phyloP scores from a whole-genome alignment of 257 asterid species.

The Ilex aquifolium region DNA sequence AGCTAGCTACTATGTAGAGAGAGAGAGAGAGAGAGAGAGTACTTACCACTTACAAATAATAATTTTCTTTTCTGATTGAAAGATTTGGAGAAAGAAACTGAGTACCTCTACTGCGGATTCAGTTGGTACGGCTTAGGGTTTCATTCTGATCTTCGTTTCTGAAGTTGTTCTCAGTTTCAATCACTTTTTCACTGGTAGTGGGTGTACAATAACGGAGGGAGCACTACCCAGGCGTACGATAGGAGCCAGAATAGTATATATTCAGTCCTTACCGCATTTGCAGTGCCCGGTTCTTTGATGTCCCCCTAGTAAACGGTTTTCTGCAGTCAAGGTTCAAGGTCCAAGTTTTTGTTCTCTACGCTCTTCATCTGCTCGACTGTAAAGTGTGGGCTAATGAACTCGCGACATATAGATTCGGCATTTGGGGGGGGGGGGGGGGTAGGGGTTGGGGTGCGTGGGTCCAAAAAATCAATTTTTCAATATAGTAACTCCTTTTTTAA shows the following conservation, averaged over 20 bases:
- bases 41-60: too few relatives aligned
- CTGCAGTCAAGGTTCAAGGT: constrained; percentile 6
- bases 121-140: constrained; percentile 27
- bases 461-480: too few relatives aligned
- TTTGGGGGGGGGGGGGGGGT: too few relatives aligned
- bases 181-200: neutral
- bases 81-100: constrained; percentile 1
- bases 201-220: constrained; percentile 3
- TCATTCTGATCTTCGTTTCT: constrained; percentile 8
- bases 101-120: constrained; percentile 15
- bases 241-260: neutral
- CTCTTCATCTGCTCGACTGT: too few relatives aligned
- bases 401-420: too few relatives aligned
- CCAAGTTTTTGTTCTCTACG: too few relatives aligned
- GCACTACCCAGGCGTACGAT: constrained; percentile 7
- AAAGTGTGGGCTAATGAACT: too few relatives aligned
- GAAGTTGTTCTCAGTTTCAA: constrained; percentile 5
- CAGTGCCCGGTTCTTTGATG: constrained; percentile 2
- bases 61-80: neutral
- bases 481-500: too few relatives aligned
- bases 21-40: too few relatives aligned
- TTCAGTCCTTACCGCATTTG: neutral
- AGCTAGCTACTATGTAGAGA: neutral
- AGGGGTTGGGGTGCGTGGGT: too few relatives aligned
- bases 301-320: constrained; percentile 10